A percentile compares a stretch with the other conserved stretches of the same genome.
These are phyloP conservation scores for Blastobotrys capitulatus DNA, from an alignment of 1,139 yeast species.

Conservation along the genomic window DNA sequence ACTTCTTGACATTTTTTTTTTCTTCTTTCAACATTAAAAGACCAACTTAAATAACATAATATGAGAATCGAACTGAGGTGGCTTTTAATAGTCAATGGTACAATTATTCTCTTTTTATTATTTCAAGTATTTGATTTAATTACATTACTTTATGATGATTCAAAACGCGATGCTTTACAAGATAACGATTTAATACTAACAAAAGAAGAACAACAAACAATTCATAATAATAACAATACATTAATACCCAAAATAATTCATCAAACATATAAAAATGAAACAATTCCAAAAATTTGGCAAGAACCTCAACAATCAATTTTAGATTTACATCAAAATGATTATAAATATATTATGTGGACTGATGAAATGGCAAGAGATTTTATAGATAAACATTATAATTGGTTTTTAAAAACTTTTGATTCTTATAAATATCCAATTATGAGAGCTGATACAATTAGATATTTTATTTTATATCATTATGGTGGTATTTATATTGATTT, in stretches of 20 bases:
- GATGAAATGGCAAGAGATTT: slow-evolving; percentile 78
- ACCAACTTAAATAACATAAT: neutral
- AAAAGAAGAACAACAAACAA: neutral
- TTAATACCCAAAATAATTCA: slow-evolving; percentile 83
- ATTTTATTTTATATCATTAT: slow-evolving; percentile 72
- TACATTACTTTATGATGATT: slow-evolving; percentile 56
- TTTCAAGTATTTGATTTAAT: slow-evolving; percentile 70
- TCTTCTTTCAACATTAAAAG: neutral
- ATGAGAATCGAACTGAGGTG: slow-evolving; percentile 29
- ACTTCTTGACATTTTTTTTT: slow-evolving; percentile 1
- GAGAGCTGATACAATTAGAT: slow-evolving; percentile 90
- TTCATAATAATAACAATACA: neutral
- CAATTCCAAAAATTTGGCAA: slow-evolving; percentile 77
- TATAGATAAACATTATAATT: slow-evolving; percentile 70
- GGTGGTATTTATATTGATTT: slow-evolving; percentile 91
- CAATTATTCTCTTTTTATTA: slow-evolving; percentile 48
- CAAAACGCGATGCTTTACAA: slow-evolving; percentile 8
- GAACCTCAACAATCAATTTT: slow-evolving; percentile 72
- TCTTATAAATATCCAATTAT: slow-evolving; percentile 73
- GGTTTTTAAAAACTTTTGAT: slow-evolving; percentile 82
- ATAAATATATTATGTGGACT: slow-evolving; percentile 81
- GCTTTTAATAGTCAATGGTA: slow-evolving; percentile 27
- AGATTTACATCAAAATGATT: slow-evolving; percentile 65
- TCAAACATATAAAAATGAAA: slow-evolving; percentile 78
- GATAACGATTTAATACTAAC: slow-evolving; percentile 5